These are phyloP conservation scores for Silene vulgaris DNA, from an alignment of 179 eudicot genomes.

Conservation along the genomic window DNA sequence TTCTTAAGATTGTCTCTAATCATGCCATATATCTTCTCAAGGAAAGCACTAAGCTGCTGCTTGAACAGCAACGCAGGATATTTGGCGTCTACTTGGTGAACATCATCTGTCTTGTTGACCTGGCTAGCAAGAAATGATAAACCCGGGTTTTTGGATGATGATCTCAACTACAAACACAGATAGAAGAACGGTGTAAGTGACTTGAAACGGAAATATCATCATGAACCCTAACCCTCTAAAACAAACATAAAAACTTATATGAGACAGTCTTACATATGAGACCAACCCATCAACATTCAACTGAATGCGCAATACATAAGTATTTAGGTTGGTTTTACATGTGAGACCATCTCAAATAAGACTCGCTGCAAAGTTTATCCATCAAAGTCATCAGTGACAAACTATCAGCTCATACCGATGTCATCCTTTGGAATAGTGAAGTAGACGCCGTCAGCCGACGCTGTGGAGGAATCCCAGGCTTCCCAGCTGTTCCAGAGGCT, in stretches of 20 bases:
- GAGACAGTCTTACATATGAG: conserved; percentile 8
- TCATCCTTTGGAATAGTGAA: conserved; percentile 93
- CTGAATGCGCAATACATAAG: background rate
- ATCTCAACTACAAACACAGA: conserved; percentile 49
- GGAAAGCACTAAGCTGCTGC: conserved; percentile 95
- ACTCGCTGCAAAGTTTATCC: background rate
- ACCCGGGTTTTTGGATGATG: conserved; percentile 79
- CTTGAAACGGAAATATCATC: background rate
- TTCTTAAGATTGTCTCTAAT: conserved; percentile 95
- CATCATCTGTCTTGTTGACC: conserved; percentile 65
- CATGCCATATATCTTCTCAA: conserved; percentile 97
- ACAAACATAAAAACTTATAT: background rate
- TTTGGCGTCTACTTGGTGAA: conserved; percentile 94
- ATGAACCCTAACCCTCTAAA: background rate
- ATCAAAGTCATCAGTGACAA: background rate
- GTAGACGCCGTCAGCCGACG: conserved; percentile 81
- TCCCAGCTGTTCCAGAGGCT: conserved; percentile 75
- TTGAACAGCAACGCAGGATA: conserved; percentile 95
- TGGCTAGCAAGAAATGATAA: conserved; percentile 76
- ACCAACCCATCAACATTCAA: background rate
- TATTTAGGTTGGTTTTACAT: background rate
- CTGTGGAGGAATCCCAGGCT: conserved; percentile 58
- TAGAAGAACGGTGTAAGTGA: background rate
- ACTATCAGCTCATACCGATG: conserved; percentile 46
- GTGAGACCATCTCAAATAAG: background rate